Conservation (phyloP, 2,329 filamentous ascomycete genomes). For the Fusarium anguioides region DNA sequence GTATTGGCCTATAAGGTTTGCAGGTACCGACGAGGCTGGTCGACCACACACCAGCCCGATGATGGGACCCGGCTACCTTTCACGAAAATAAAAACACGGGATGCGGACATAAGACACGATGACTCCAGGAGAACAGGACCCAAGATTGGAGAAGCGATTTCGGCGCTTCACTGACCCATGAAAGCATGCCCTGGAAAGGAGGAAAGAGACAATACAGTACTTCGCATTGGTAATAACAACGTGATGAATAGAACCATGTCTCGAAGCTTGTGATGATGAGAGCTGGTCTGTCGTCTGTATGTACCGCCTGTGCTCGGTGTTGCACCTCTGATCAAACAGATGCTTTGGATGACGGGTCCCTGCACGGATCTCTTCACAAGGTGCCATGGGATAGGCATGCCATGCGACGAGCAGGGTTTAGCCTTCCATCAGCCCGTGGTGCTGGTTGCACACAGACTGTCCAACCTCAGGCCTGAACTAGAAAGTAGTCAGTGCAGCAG, state of each 20-base stretch:
- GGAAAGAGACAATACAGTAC: slow-evolving; percentile 6
- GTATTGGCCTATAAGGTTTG: slow-evolving; percentile 29
- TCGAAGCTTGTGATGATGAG: slow-evolving; percentile 15
- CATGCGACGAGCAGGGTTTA: slow-evolving; percentile 42
- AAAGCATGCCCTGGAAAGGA: not conserved
- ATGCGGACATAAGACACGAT: not conserved
- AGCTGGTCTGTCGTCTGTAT: not conserved
- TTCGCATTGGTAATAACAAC: slow-evolving; percentile 17
- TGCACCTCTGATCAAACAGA: slow-evolving; percentile 29
- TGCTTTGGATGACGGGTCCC: slow-evolving; percentile 20
- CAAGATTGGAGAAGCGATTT: not conserved
- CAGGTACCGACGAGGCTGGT: slow-evolving; percentile 38
- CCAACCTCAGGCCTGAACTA: slow-evolving; percentile 1
- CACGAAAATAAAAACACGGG: not conserved
- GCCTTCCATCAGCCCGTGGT: slow-evolving; percentile 35
- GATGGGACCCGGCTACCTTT: slow-evolving; percentile 12
- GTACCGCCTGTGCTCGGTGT: slow-evolving; percentile 30
- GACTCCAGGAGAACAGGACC: not conserved
- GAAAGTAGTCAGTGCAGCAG: not conserved
- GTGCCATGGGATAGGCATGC: slow-evolving; percentile 29
- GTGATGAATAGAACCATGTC: slow-evolving; percentile 13
- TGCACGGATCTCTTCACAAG: slow-evolving; percentile 31
- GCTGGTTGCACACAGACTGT: slow-evolving; percentile 26
- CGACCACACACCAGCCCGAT: slow-evolving; percentile 22
- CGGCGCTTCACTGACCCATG: not conserved